A percentile compares a stretch with the other conserved stretches of the same genome.
phyloP scores from a whole-genome alignment of 2,329 filamentous ascomycete genomes.

The Penicillium expansum region DNA sequence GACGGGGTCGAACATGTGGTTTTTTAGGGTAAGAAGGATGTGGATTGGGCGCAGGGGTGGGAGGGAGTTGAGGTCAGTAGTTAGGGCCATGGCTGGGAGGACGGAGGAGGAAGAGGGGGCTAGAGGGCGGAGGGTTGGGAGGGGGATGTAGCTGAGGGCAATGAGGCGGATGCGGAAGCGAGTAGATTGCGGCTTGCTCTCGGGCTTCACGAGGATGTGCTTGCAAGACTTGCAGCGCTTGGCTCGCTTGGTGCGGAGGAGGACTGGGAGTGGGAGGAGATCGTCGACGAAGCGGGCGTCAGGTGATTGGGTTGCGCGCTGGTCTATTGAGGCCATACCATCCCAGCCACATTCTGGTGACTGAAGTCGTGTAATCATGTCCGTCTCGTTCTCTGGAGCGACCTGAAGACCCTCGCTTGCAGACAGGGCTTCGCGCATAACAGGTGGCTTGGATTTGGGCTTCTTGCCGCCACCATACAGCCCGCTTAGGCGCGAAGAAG shows the following conservation, averaged over 20 bases:
- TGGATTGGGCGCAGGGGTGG: conserved; percentile 59
- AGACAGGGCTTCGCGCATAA: conserved; percentile 77
- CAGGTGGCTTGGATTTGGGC: conserved; percentile 62
- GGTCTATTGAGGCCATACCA: conserved; percentile 56
- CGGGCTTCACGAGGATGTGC: conserved; percentile 92
- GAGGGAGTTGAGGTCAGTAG: conserved; percentile 47
- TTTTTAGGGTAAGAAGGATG: conserved; percentile 85
- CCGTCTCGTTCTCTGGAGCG: conserved; percentile 58
- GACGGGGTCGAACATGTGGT: conserved; percentile 89
- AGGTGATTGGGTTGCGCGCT: conserved; percentile 51
- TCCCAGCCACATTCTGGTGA: conserved; percentile 58
- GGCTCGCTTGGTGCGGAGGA: conserved; percentile 85
- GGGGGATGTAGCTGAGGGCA: conserved; percentile 83
- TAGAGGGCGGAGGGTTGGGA: conserved; percentile 64
- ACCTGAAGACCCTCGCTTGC: conserved; percentile 69
- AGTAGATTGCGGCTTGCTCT: conserved; percentile 82
- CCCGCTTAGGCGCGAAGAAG: conserved; percentile 52
- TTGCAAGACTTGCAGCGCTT: conserved; percentile 91
- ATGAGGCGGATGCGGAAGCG: conserved; percentile 91
- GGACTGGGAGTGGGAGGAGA: conserved; percentile 75
- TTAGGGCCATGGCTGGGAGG: conserved; percentile 22
- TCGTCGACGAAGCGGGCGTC: conserved; percentile 65
- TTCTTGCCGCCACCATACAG: conserved; percentile 59
- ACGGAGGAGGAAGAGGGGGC: conserved; percentile 40
- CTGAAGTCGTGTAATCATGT: conserved; percentile 59